Evolutionary conservation across 306 rosid genomes (phyloP).

Genomic region (Acacia acuminata): DNA sequence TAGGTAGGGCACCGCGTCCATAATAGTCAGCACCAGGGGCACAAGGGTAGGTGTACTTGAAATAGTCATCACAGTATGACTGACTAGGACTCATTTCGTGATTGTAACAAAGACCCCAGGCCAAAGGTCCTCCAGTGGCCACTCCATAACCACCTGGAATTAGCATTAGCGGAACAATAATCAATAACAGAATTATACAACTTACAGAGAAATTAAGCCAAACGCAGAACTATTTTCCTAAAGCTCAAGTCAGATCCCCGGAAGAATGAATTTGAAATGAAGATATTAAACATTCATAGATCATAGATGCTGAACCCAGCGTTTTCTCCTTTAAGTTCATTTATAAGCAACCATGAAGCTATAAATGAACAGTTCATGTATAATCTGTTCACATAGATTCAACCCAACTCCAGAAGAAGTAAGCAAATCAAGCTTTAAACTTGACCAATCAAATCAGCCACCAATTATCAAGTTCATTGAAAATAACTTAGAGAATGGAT

Average conservation of each 20-base stretch:
- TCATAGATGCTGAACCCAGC: not conserved
- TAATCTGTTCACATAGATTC: not conserved
- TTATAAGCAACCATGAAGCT: not conserved
- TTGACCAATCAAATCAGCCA: conserved; percentile 20
- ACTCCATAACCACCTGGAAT: conserved; percentile 95
- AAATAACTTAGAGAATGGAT: not conserved
- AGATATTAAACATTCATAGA: not conserved
- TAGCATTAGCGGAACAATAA: conserved; percentile 26
- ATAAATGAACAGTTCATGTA: not conserved
- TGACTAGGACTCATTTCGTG: conserved; percentile 96
- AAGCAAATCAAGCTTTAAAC: conserved; percentile 16
- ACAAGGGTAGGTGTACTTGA: conserved; percentile 84
- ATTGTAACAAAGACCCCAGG: conserved; percentile 96
- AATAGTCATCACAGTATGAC: conserved; percentile 79
- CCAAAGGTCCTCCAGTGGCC: conserved; percentile 93
- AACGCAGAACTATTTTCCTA: not conserved
- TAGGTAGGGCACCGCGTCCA: conserved; percentile 97
- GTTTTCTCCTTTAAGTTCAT: not conserved
- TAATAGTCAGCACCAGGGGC: conserved; percentile 84
- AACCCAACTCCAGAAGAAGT: not conserved
- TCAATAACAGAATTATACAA: conserved; percentile 9
- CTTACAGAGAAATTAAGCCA: conserved; percentile 16
- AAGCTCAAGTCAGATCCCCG: conserved; percentile 12
- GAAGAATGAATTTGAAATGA: conserved; percentile 14
- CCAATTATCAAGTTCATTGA: conserved; percentile 10